phyloP scores from a whole-genome alignment of 2,329 filamentous ascomycete genomes.

The Orbilia quercus region DNA sequence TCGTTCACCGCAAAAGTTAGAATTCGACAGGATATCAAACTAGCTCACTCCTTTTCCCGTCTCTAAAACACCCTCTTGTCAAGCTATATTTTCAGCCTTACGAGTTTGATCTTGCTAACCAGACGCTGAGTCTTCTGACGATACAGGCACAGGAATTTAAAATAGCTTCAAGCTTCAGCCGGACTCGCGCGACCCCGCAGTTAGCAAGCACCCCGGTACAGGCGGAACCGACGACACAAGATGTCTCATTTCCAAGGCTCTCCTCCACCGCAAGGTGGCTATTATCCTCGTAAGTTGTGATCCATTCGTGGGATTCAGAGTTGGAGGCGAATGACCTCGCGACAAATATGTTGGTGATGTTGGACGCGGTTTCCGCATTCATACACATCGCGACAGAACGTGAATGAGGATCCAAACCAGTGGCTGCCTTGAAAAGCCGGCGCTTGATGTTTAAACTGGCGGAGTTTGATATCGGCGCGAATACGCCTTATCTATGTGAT shows the following conservation, averaged over 20 bases:
- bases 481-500: not conserved
- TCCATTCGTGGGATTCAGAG: not conserved
- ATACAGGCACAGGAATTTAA: conserved; percentile 13
- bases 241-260: conserved; percentile 58
- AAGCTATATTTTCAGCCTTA: conserved; percentile 22
- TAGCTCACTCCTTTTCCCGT: not conserved
- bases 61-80: conserved; percentile 13
- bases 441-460: no score
- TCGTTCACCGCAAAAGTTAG: no score
- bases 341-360: conserved; percentile 26
- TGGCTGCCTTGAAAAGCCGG: not conserved
- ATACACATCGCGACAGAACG: conserved; percentile 5
- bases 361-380: conserved; percentile 38
- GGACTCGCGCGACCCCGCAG: conserved; percentile 14
- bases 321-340: conserved; percentile 9
- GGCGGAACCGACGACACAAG: conserved; percentile 3
- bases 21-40: no score
- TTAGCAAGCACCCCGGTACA: not conserved
- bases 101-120: conserved; percentile 36
- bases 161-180: conserved; percentile 27
- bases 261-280: conserved; percentile 64
- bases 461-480: not conserved
- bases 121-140: not conserved
- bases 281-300: conserved; percentile 66
- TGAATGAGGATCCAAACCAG: not conserved